Evolutionary conservation across 148 eudicot genomes (phyloP).

Genomic region (Arctostaphylos glauca): DNA sequence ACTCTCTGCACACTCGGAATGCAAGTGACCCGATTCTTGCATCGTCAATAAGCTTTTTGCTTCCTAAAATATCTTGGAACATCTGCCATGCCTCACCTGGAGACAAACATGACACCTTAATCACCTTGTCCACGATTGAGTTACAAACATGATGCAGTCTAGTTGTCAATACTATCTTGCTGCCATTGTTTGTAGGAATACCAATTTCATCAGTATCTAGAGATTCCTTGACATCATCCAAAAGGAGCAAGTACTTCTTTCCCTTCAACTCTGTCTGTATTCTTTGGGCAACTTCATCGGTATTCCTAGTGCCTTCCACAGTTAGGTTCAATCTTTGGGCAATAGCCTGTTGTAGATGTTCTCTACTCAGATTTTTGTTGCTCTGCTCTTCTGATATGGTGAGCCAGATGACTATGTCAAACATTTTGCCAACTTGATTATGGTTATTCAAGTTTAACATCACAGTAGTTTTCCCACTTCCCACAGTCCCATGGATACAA

Average conservation of each 20-base stretch:
- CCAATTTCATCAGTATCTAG: conserved; percentile 7
- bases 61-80: conserved; percentile 5
- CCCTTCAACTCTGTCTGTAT: neutral
- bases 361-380: conserved; percentile 10
- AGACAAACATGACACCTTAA: conserved; percentile 5
- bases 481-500: conserved; percentile 9
- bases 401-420: conserved; percentile 17
- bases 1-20: neutral
- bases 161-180: conserved; percentile 22
- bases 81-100: conserved; percentile 18
- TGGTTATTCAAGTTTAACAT: conserved; percentile 17
- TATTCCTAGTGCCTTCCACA: neutral
- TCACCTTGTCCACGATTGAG: neutral
- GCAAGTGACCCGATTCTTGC: neutral
- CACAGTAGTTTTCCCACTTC: conserved; percentile 20
- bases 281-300: neutral
- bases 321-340: conserved; percentile 4
- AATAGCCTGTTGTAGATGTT: neutral
- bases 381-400: conserved; percentile 2
- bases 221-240: conserved; percentile 22
- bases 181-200: neutral
- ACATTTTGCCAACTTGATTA: conserved; percentile 13
- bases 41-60: neutral
- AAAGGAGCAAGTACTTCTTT: conserved; percentile 16
- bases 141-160: conserved; percentile 2